Evolutionary conservation across 2,329 filamentous ascomycete genomes (phyloP).

Genomic region (Tolypocladium album): DNA sequence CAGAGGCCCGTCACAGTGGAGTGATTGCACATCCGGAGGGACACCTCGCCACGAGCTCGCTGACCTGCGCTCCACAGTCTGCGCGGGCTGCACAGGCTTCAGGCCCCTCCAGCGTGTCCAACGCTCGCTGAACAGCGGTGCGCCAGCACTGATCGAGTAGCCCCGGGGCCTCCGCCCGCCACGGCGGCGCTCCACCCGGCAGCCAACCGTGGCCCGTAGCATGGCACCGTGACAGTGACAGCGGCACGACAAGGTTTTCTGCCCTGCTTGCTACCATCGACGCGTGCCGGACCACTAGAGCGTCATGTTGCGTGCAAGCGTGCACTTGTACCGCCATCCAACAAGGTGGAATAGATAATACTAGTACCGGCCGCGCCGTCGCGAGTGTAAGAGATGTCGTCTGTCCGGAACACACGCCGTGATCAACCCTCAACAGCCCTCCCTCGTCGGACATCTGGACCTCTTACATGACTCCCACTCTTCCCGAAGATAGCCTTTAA

Average conservation of each 20-base stretch:
- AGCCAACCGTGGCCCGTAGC: conserved; percentile 4
- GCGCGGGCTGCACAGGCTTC: not conserved
- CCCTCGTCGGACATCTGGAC: not conserved
- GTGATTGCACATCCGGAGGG: too few relatives aligned
- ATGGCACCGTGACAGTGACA: conserved; percentile 3
- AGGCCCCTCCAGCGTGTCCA: not conserved
- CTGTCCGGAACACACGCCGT: not conserved
- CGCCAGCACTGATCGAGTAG: not conserved
- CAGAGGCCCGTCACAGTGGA: not conserved
- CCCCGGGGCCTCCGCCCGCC: not conserved
- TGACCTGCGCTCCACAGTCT: not conserved
- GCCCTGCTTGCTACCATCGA: not conserved
- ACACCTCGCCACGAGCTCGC: not conserved
- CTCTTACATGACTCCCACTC: not conserved
- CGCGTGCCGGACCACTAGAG: not conserved
- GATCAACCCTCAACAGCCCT: not conserved
- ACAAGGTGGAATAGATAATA: not conserved
- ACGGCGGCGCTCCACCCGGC: not conserved
- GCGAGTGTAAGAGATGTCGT: not conserved
- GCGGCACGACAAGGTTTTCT: not conserved
- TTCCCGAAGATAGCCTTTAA: not conserved
- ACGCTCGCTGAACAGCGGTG: not conserved
- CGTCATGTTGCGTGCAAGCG: not conserved
- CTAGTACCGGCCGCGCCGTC: not conserved
- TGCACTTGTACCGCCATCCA: not conserved